Base-by-base conservation (phyloP, 75 land plant species). In the Sequoia sempervirens region DNA sequence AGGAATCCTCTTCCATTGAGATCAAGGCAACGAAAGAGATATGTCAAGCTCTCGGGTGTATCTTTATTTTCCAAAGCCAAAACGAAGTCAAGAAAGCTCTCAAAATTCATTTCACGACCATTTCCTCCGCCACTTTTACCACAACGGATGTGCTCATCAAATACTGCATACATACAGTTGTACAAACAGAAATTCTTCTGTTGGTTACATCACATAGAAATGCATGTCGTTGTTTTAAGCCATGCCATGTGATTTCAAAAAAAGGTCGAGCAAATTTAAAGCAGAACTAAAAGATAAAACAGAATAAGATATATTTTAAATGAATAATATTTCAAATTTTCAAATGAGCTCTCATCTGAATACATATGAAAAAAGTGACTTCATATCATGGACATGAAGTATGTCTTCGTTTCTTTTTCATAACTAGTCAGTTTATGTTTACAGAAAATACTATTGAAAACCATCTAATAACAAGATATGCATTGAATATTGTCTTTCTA, bases 71-170 rank as follows among this genome's bases (percentile, higher is more conserved):
- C 99, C 69, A 98, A 81, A 38, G 99, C 98, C 83, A 98, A 82
- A 61, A 98, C 96, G 84, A 98, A 98, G 88, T 98, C 98, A 4
- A 98, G 91, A 80, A 98, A 98, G 87, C 99, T 98, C 46, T 96
- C 99, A 82, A 98, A 98, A 82, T 96, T 96, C 99, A 98, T 98
- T 90, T 98, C 99, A 23, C 99, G 91, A 80, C 91, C 86, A 84
- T 94, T 96, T 58, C 94, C 95, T 41, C 94, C 98, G 23, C 94
- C 92, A 82, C 81, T 86, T 89, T 94, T 94, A 14, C 96, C 88
- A 45, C 95, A 93, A 1, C 94, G 91, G 17, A 98, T 95, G 85
- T 98, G 99, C 74, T 98, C 99, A 91, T 98, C 99, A 92, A 96
- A 98, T 43, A 91, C 99, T 98, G 89, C 61, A 83, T 15, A 75